phyloP scores from a whole-genome alignment of 768 basidiomycete genomes.

The Suillus clintonianus region DNA sequence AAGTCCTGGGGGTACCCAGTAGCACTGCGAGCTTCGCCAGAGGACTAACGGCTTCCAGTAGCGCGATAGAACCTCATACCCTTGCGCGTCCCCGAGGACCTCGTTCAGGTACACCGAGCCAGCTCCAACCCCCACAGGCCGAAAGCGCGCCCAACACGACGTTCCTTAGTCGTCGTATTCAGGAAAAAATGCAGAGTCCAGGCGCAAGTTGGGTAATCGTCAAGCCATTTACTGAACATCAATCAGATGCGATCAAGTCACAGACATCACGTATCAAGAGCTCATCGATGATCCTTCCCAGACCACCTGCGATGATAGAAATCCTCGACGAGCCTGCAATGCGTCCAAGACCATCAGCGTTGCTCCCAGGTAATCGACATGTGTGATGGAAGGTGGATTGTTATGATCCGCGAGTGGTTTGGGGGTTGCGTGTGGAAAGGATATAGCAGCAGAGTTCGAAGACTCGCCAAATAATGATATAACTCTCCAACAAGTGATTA shows the following conservation, averaged over 20 bases:
- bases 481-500: neutral
- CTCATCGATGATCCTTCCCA: neutral
- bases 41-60: conserved; percentile 18
- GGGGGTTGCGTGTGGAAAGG: neutral
- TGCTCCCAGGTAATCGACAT: neutral
- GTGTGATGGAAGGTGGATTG: neutral
- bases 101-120: conserved; percentile 12
- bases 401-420: conserved; percentile 11
- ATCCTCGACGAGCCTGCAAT: neutral
- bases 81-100: conserved; percentile 18
- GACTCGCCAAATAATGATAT: neutral
- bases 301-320: neutral
- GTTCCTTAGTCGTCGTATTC: conserved; percentile 45
- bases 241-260: conserved; percentile 13
- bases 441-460: neutral
- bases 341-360: neutral
- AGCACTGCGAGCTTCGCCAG: conserved; percentile 28
- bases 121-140: conserved; percentile 19
- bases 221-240: conserved; percentile 26
- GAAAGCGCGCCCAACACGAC: conserved; percentile 32
- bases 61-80: conserved; percentile 15
- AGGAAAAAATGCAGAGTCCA: conserved; percentile 38
- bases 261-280: conserved; percentile 14
- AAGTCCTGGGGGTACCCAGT: conserved; percentile 19
- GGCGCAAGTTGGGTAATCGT: conserved; percentile 11